phyloP scores from a whole-genome alignment of 2,329 filamentous ascomycete species.

The Diaporthe nobilis region DNA sequence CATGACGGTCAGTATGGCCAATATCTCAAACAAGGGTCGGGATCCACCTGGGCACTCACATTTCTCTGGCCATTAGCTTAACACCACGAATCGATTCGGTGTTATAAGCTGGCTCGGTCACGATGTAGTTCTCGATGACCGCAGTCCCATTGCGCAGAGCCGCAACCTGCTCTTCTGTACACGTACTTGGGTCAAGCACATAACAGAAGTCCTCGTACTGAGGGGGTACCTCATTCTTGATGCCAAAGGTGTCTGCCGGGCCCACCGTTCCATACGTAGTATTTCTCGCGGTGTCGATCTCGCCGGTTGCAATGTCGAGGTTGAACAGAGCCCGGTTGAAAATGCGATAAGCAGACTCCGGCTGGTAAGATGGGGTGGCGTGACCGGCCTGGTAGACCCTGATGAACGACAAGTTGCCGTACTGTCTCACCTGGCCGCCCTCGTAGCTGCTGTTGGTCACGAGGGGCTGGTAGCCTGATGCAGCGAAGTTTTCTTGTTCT shows the following conservation, averaged over 20 bases:
- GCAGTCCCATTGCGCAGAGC: conserved; percentile 41
- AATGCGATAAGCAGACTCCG: conserved; percentile 58
- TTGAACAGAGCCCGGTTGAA: conserved; percentile 65
- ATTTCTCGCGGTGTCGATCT: conserved; percentile 22
- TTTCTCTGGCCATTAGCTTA: not conserved
- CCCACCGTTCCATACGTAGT: conserved; percentile 16
- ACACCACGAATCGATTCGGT: not conserved
- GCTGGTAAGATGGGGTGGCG: conserved; percentile 64
- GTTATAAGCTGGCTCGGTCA: conserved; percentile 26
- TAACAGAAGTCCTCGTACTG: conserved; percentile 30
- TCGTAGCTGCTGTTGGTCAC: conserved; percentile 64
- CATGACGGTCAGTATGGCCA: not conserved
- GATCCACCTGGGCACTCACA: no score
- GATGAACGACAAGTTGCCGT: conserved; percentile 73
- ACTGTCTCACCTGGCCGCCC: conserved; percentile 75
- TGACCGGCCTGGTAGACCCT: conserved; percentile 70
- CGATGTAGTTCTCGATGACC: conserved; percentile 43
- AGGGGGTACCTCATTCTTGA: conserved; percentile 11
- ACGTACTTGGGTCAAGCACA: conserved; percentile 13
- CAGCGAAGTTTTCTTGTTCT: conserved; percentile 71
- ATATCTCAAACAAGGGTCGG: rapidly evolving
- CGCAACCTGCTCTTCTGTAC: conserved; percentile 42
- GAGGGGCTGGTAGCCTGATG: conserved; percentile 76
- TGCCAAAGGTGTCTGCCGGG: conserved; percentile 11
- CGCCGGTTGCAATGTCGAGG: conserved; percentile 61